Percentiles rank a stretch among this genome's conserved stretches.
Conservation (phyloP, 257 asterid genomes). For the Forsythia viridissima region DNA sequence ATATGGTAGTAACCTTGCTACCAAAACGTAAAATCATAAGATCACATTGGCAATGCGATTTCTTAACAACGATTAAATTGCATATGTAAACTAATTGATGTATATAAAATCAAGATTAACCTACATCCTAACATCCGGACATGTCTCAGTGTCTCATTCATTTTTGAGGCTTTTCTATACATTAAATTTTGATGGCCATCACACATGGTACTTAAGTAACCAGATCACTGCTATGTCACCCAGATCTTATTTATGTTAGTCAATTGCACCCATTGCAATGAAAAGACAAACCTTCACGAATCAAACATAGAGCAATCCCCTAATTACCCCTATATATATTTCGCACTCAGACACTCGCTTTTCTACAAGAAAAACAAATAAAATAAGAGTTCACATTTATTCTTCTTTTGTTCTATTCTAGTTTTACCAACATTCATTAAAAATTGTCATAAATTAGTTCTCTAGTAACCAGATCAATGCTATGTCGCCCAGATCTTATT, state of each 20-base stretch:
- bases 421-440: too few species aligned
- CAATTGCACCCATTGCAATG: background rate
- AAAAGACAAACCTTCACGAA: background rate
- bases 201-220: background rate
- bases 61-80: background rate
- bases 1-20: background rate
- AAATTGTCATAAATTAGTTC: too few species aligned
- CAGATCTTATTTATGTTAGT: background rate
- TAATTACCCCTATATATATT: background rate
- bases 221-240: background rate
- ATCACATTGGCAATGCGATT: background rate
- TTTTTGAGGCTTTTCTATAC: background rate
- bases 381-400: too few species aligned
- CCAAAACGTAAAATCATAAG: background rate
- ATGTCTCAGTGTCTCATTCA: background rate
- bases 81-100: background rate
- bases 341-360: background rate
- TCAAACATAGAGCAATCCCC: background rate
- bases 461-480: background rate
- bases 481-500: background rate
- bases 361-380: background rate
- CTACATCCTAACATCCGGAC: background rate
- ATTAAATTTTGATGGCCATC: background rate
- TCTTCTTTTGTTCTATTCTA: too few species aligned
- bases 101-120: background rate